These are phyloP conservation scores for Vigna nakashimae DNA, from an alignment of 306 rosid genomes.

Conservation along the genomic window DNA sequence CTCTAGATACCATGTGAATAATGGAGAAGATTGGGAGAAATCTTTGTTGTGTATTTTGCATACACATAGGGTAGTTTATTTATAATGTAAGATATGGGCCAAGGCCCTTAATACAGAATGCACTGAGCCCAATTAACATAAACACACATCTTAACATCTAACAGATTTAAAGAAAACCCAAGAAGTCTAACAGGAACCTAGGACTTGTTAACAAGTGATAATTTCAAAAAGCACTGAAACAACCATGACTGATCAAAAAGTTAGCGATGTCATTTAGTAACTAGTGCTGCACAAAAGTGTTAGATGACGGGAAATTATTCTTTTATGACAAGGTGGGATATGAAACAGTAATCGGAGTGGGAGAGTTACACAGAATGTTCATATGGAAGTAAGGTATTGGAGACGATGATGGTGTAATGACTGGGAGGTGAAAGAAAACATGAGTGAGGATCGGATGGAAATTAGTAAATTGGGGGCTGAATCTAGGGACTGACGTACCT, in stretches of 20 bases:
- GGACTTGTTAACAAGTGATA: neutral
- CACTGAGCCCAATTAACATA: too few species aligned
- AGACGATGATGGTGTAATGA: too few species aligned
- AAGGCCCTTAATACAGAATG: too few species aligned
- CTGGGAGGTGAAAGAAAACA: neutral
- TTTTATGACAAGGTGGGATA: neutral
- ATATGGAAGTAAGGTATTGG: too few species aligned
- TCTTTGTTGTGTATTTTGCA: too few species aligned
- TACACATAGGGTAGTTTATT: too few species aligned
- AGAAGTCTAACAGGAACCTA: neutral
- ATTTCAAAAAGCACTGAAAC: conserved; percentile 17
- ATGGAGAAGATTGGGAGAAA: too few species aligned
- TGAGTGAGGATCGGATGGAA: conserved; percentile 9
- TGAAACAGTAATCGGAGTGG: neutral
- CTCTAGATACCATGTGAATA: too few species aligned
- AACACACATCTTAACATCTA: too few species aligned
- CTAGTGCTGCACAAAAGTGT: neutral
- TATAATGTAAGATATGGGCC: too few species aligned
- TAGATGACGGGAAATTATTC: neutral
- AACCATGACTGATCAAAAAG: neutral
- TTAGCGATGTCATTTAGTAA: neutral
- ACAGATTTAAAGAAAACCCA: neutral
- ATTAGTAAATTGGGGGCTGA: neutral
- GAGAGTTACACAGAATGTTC: neutral
- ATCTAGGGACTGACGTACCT: neutral